These are phyloP conservation scores for Moesziomyces parantarcticus DNA, from an alignment of 1,284 basidiomycete genomes.

Conservation along the genomic window DNA sequence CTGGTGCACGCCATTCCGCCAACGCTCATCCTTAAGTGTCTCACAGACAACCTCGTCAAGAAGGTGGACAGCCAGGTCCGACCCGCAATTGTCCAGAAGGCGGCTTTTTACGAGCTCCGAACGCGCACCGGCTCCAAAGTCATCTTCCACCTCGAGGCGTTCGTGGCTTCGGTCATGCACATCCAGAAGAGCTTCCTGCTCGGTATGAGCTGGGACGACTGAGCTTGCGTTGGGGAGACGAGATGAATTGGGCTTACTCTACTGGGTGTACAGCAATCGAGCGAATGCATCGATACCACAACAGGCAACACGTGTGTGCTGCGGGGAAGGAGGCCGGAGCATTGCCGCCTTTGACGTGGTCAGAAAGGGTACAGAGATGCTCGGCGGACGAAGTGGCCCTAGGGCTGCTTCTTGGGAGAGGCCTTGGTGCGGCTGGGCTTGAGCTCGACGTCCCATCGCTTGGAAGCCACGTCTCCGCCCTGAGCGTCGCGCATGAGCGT, in stretches of 20 bases:
- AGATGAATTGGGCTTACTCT: background rate
- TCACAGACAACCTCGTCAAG: constrained; percentile 82
- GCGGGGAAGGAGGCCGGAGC: background rate
- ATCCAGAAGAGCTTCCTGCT: constrained; percentile 62
- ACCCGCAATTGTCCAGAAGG: constrained; percentile 68
- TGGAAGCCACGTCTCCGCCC: constrained; percentile 28
- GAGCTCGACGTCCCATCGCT: constrained; percentile 38
- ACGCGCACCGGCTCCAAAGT: constrained; percentile 61
- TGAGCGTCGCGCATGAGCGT: constrained; percentile 20
- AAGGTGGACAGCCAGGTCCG: constrained; percentile 76
- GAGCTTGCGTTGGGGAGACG: background rate
- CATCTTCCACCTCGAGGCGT: constrained; percentile 67
- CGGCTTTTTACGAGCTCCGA: constrained; percentile 79
- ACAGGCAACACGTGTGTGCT: background rate
- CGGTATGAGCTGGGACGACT: constrained; percentile 53
- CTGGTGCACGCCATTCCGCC: constrained; percentile 98
- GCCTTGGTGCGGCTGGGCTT: constrained; percentile 21
- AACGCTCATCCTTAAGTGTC: constrained; percentile 70
- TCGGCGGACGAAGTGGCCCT: background rate
- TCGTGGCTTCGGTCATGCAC: constrained; percentile 66
- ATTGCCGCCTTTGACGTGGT: background rate
- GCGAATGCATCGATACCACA: no score
- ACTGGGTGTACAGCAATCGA: background rate
- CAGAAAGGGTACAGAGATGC: no score
- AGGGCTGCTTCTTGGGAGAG: constrained; percentile 23